Evolutionary conservation across 2,329 filamentous ascomycete genomes (phyloP).

Genomic region (Fusarium poae): DNA sequence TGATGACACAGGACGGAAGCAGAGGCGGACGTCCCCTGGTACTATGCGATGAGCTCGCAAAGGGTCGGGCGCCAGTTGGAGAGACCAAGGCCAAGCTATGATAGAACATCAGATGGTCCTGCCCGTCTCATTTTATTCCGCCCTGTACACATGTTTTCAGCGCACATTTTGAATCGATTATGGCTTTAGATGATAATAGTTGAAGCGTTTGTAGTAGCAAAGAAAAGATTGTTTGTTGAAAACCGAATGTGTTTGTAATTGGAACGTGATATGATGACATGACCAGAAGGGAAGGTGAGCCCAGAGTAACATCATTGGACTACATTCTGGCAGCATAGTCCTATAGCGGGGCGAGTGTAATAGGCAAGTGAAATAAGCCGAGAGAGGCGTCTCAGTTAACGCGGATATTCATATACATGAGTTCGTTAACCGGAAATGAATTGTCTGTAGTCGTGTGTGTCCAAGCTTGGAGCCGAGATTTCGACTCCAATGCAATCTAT

Average conservation of each 20-base stretch:
- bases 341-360: constrained; percentile 35
- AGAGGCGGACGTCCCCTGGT: constrained; percentile 62
- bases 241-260: constrained; percentile 2
- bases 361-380: constrained; percentile 19
- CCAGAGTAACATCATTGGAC: constrained; percentile 13
- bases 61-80: constrained; percentile 40
- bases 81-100: constrained; percentile 45
- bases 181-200: constrained; percentile 7
- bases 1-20: constrained; percentile 67
- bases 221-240: constrained; percentile 11
- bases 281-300: constrained; percentile 25
- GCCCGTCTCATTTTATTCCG: background rate
- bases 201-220: constrained; percentile 30
- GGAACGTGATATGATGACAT: constrained; percentile 10
- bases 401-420: constrained; percentile 8
- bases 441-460: background rate
- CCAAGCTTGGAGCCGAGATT: background rate
- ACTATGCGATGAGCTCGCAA: constrained; percentile 59
- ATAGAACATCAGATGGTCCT: constrained; percentile 38
- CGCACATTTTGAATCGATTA: background rate
- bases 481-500: background rate
- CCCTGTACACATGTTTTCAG: constrained; percentile 6
- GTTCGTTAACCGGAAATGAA: constrained; percentile 7
- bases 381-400: constrained; percentile 24
- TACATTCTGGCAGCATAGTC: constrained; percentile 18